Base-by-base conservation (phyloP, 345 rosid species). In the Salix purpurea region DNA sequence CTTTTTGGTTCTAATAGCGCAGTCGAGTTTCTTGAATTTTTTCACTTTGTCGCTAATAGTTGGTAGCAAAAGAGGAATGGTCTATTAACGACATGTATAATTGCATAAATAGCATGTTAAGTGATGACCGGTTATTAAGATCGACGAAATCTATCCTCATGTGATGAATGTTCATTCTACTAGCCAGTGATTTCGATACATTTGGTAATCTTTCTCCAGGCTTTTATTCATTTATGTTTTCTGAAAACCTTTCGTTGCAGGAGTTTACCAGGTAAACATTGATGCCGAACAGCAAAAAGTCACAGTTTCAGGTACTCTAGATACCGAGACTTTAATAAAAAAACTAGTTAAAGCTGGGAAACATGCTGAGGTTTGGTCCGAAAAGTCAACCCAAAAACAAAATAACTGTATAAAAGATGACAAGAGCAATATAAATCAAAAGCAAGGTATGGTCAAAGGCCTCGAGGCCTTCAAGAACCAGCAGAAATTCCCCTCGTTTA, bases 211-310 rank as follows among this genome's bases (percentile, higher is more conserved):
- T 2, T 14, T 44, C 65, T 24, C 54, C 28, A 2, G 68, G 8
- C 54, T 14, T 16, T 70, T 5, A 37, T 32, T 54, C 30, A 46
- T 65, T 5, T 21, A 44, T 11, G 1, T 10, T 58, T 24, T 24
- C 64, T 58, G 16, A 19, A 39, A 40, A 19, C 11, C 14, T 65
- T 19, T 50, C 79, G 71, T 54, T 72, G 1, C 81, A 92, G 97
- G 97, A 14, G 96, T 92, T 74, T 92, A 82, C 75, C 90, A 80
- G 73, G 94, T 91, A 58, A 88, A 50, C 80, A 81, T 91, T 76
- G 97, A 92, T 73, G 80, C 89, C 19, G 97, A 92, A 68, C 92
- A 90, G 52, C 96, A 91, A 80, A 92, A 84, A 80, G 97, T 92
- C 12, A 85, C 94, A 4, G 85, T 92, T 65, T 87, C 86, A 74